Conservation (phyloP, 1,284 basidiomycete species). For the Exsudoporus floridanus region DNA sequence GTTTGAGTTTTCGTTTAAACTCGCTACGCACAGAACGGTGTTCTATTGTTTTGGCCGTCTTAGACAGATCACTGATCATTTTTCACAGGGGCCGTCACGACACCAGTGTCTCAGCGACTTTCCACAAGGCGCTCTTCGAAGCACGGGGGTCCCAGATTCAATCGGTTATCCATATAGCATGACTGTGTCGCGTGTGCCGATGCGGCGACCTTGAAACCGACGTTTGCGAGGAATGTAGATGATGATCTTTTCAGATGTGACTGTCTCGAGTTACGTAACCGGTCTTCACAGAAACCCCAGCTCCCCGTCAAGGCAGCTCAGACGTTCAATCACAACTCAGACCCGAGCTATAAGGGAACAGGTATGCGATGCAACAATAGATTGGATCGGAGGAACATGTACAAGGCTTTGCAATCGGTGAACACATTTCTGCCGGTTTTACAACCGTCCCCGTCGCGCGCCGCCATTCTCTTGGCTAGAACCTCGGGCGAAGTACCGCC, state of each 20-base stretch:
- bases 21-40: too few species aligned
- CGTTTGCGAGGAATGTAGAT: not conserved
- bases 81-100: not conserved
- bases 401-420: constrained; percentile 6
- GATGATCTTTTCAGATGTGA: constrained; percentile 8
- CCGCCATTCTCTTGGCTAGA: not conserved
- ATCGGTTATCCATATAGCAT: not conserved
- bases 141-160: not conserved
- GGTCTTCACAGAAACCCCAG: constrained; percentile 11
- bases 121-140: not conserved
- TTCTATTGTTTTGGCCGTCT: too few species aligned
- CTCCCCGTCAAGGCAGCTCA: not conserved
- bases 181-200: constrained; percentile 18
- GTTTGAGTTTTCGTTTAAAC: too few species aligned
- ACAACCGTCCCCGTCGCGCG: constrained; percentile 27
- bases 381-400: constrained; percentile 21
- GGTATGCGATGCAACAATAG: constrained; percentile 5
- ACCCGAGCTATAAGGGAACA: constrained; percentile 11
- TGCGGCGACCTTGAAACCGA: constrained; percentile 26
- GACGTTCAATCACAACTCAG: constrained; percentile 5
- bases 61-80: not conserved
- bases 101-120: constrained; percentile 1
- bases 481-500: not conserved
- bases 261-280: constrained; percentile 18
- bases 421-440: constrained; percentile 2